phyloP scores from a whole-genome alignment of 164 flowering plant genomes.

The Sedum album region DNA sequence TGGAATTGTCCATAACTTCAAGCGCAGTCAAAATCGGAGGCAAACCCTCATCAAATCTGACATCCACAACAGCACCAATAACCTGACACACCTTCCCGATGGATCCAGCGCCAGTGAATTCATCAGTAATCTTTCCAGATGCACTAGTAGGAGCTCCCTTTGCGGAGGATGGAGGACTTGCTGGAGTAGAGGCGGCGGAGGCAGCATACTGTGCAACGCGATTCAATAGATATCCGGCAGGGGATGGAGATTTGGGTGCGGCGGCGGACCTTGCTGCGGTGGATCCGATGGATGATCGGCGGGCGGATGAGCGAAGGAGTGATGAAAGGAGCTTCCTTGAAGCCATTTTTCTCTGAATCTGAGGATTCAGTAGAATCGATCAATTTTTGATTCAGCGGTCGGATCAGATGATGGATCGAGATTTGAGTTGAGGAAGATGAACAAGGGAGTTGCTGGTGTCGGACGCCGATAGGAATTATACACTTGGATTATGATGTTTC shows the following conservation, averaged over 20 bases:
- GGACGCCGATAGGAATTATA: neutral
- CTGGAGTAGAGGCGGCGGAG: constrained; percentile 41
- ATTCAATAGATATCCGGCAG: constrained; percentile 37
- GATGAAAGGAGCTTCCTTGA: constrained; percentile 5
- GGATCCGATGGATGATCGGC: neutral
- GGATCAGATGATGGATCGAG: neutral
- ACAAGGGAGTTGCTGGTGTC: neutral
- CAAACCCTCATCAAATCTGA: constrained; percentile 73
- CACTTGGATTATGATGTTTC: neutral
- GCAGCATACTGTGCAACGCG: constrained; percentile 56
- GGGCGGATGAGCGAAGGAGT: neutral
- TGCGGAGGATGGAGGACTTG: constrained; percentile 21
- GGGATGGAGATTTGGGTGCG: constrained; percentile 22
- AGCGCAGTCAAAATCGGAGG: constrained; percentile 92
- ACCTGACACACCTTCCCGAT: constrained; percentile 82
- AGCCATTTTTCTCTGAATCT: constrained; percentile 6
- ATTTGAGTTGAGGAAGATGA: neutral
- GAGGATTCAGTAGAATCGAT: neutral
- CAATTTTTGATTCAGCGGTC: neutral
- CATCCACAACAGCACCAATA: constrained; percentile 94
- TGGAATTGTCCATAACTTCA: constrained; percentile 65
- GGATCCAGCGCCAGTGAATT: constrained; percentile 77
- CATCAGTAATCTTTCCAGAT: constrained; percentile 73
- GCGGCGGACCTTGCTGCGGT: neutral
- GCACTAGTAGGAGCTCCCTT: constrained; percentile 10